Conservation (phyloP, 2,329 filamentous ascomycete species). For the Trichoderma atroviride region DNA sequence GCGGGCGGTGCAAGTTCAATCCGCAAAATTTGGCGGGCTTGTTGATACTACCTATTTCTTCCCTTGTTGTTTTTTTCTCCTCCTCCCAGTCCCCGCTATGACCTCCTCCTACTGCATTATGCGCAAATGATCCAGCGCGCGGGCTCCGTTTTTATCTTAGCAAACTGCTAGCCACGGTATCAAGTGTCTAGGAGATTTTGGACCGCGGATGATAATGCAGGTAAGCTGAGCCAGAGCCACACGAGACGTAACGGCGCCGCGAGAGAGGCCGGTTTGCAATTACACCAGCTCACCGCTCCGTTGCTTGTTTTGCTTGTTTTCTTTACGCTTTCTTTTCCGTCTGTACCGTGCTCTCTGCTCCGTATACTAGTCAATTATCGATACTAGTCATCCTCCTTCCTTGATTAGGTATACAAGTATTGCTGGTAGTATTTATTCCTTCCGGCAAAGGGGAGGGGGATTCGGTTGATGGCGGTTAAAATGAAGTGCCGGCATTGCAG, state of each 20-base stretch:
- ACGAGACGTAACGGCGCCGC: slow-evolving; percentile 4
- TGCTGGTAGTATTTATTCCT: background rate
- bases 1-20: background rate
- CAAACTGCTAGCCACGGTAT: background rate
- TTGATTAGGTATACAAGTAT: background rate
- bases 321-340: background rate
- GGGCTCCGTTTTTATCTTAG: background rate
- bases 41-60: background rate
- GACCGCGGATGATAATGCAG: background rate
- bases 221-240: slow-evolving; percentile 21
- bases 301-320: background rate
- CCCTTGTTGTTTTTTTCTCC: background rate
- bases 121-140: background rate
- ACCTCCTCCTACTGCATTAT: slow-evolving; percentile 2
- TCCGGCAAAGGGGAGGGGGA: background rate
- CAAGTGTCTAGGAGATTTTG: background rate
- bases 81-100: background rate
- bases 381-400: background rate
- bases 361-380: background rate
- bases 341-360: background rate
- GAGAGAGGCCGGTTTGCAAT: background rate
- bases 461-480: background rate
- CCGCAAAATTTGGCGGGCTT: background rate
- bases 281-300: slow-evolving; percentile 17
- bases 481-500: slow-evolving; percentile 21